Evolutionary conservation across 805 yeast genomes (phyloP).

Genomic region (Maudiozyma pseudohumilis): DNA sequence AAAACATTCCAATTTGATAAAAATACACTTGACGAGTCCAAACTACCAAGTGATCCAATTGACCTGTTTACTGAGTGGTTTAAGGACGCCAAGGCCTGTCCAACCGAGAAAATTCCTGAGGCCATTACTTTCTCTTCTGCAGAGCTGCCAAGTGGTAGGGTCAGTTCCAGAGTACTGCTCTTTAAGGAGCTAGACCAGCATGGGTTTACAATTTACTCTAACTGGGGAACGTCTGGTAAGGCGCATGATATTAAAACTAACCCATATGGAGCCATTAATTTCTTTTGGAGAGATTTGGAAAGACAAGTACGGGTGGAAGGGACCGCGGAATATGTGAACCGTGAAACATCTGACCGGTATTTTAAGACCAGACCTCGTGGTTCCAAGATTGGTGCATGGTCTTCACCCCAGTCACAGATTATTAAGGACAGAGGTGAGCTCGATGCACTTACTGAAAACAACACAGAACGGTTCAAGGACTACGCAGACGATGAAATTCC

Average conservation of each 20-base stretch:
- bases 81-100: slow-evolving; percentile 50
- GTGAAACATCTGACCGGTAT: slow-evolving; percentile 67
- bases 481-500: slow-evolving; percentile 42
- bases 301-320: slow-evolving; percentile 94
- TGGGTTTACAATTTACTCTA: slow-evolving; percentile 82
- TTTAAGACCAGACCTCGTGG: slow-evolving; percentile 85
- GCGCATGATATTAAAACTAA: slow-evolving; percentile 59
- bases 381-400: slow-evolving; percentile 92
- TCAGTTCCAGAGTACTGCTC: slow-evolving; percentile 72
- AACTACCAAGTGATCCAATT: slow-evolving; percentile 52
- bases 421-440: slow-evolving; percentile 53
- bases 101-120: slow-evolving; percentile 61
- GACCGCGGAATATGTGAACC: slow-evolving; percentile 54
- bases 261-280: slow-evolving; percentile 71
- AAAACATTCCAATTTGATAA: slow-evolving; percentile 79
- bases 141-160: slow-evolving; percentile 74
- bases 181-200: slow-evolving; percentile 78
- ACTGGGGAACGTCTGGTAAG: slow-evolving; percentile 83
- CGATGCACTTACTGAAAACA: slow-evolving; percentile 39
- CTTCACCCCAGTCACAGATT: slow-evolving; percentile 73
- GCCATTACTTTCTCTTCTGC: slow-evolving; percentile 83
- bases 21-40: slow-evolving; percentile 43
- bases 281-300: slow-evolving; percentile 85
- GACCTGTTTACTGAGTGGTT: slow-evolving; percentile 80
- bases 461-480: slow-evolving; percentile 48